Conservation (phyloP, 2,329 filamentous ascomycete genomes). For the Colletotrichum cereale region DNA sequence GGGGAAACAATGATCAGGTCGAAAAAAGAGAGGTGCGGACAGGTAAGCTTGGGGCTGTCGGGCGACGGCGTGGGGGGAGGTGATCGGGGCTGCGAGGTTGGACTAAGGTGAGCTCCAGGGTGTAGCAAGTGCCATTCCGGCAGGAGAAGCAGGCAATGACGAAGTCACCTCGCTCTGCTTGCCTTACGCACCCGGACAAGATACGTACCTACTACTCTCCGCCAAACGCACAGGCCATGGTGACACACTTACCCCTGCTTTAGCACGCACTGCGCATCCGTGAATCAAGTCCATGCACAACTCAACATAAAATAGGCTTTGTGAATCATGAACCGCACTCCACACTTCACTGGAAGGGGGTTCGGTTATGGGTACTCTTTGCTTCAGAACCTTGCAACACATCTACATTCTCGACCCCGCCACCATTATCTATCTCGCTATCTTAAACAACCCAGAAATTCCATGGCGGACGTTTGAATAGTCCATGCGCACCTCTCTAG, state of each 20-base stretch:
- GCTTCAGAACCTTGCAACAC: neutral
- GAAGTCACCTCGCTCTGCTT: constrained; percentile 34
- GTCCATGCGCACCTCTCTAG: neutral
- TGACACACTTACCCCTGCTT: constrained; percentile 40
- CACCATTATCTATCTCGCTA: neutral
- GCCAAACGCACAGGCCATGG: constrained; percentile 23
- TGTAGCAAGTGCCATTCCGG: constrained; percentile 34
- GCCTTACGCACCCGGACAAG: constrained; percentile 21
- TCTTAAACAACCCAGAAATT: neutral
- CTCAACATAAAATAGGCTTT: constrained; percentile 20
- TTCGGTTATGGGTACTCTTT: neutral
- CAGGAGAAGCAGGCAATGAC: constrained; percentile 38
- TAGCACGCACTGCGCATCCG: constrained; percentile 19
- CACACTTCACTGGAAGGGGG: constrained; percentile 1
- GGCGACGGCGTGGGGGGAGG: constrained; percentile 30
- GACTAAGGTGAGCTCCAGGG: constrained; percentile 39
- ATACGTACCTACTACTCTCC: constrained; percentile 1
- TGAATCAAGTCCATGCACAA: constrained; percentile 25
- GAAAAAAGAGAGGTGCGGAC: constrained; percentile 16
- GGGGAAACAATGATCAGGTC: constrained; percentile 14
- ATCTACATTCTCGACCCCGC: constrained; percentile 1
- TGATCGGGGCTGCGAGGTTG: constrained; percentile 33
- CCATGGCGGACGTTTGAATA: no score
- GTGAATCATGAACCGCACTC: constrained; percentile 14
- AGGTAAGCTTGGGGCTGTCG: constrained; percentile 22